Percentiles rank a stretch among this genome's conserved stretches.
These are phyloP conservation scores for Anacardium occidentale DNA, from an alignment of 345 rosid genomes.

Conservation along the genomic window DNA sequence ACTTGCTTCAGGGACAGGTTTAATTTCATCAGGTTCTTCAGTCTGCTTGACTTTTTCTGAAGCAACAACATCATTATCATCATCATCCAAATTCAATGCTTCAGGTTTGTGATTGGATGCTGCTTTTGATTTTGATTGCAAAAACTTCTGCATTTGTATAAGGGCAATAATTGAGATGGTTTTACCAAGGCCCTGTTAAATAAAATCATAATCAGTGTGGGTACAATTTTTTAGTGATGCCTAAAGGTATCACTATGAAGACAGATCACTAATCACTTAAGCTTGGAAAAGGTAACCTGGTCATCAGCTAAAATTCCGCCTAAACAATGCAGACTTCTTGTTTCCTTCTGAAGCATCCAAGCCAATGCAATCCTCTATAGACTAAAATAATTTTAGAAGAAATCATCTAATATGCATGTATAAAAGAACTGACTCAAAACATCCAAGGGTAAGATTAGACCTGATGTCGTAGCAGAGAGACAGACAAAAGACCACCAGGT, in stretches of 20 bases:
- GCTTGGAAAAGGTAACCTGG: conserved; percentile 54
- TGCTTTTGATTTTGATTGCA: conserved; percentile 55
- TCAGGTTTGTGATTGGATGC: conserved; percentile 53
- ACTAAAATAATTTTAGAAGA: conserved; percentile 24
- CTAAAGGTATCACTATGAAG: not conserved
- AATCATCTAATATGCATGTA: conserved; percentile 3
- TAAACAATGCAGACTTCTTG: conserved; percentile 68
- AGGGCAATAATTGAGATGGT: conserved; percentile 94
- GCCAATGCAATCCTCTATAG: conserved; percentile 93
- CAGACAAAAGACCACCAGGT: conserved; percentile 83
- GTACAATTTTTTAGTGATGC: not conserved
- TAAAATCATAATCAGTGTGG: conserved; percentile 18
- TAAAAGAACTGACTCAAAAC: conserved; percentile 8
- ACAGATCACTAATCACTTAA: conserved; percentile 1
- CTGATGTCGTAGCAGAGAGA: conserved; percentile 91
- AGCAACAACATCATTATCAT: conserved; percentile 43
- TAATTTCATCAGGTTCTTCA: conserved; percentile 39
- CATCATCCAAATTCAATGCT: conserved; percentile 82
- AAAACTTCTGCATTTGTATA: conserved; percentile 63
- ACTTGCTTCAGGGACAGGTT: conserved; percentile 45
- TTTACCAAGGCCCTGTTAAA: conserved; percentile 91
- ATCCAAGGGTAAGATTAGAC: conserved; percentile 35
- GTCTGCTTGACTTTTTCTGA: conserved; percentile 38
- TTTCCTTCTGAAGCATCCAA: conserved; percentile 96
- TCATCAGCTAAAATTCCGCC: conserved; percentile 99